Base-by-base conservation (phyloP, 75 land plant genomes). In the Pinus albicaulis region DNA sequence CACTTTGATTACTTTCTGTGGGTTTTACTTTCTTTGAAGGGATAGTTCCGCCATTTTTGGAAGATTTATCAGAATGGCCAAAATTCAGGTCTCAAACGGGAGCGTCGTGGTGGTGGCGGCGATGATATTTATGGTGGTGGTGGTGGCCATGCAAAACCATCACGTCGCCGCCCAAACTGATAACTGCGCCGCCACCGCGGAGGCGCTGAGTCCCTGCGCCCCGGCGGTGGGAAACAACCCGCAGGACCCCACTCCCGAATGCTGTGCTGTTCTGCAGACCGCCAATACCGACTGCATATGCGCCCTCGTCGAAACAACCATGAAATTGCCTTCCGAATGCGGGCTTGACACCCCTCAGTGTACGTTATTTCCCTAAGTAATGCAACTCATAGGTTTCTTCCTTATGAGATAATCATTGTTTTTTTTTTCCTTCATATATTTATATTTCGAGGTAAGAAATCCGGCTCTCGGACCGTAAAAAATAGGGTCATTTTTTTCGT, bases 221-320 rank as follows among this genome's bases (percentile, higher is more conserved):
- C 2, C 68, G 31, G 68, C 68, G 31, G 68, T 64, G 31, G 68
- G 68, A 5, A 15, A 16, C 19, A 64, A 64, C 19, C 68, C 68
- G 2, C 38, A 31, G 31, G 36, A 64, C 36, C 68, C 68, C 28
- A 64, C 68, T 64, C 19, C 68, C 3, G 68, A 64, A 31, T 64
- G 68, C 68, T 64, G 68, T 64, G 68, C 68, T 34, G 68, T 28
- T 34, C 68, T 64, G n/a, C 12, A 3, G 31, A 64, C 15, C 31
- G 68, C 68, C 15, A 17, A 64, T 28, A 7, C 17, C 5, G 36
- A 64, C 41, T 64, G 68, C 41, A 64, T 64, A 2, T 64, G 68
- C 68, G 34, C 7, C 68, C 28, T 28, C 17, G 19, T 64, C 5
- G 68, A 64, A 64, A 6, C 41, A 41, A 64, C 68, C 19, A 16